phyloP scores from a whole-genome alignment of 345 rosid species.

The Murraya koenigii region DNA sequence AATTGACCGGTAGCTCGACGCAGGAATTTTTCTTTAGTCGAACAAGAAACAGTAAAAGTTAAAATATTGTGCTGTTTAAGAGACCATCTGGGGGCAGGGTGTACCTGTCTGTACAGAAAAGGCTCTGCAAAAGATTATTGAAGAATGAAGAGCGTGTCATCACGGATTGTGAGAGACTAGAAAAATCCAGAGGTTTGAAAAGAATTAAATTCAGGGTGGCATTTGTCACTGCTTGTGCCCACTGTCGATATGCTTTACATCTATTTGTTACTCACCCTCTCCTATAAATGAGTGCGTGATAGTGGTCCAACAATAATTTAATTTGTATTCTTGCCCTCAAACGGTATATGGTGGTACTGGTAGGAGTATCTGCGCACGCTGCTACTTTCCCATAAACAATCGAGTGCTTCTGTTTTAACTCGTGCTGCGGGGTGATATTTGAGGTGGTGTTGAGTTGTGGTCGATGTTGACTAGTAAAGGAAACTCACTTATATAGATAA shows the following conservation, averaged over 20 bases:
- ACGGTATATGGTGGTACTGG: too few species aligned
- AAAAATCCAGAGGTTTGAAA: background rate
- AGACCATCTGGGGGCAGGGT: background rate
- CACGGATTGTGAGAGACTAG: background rate
- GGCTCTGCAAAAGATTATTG: background rate
- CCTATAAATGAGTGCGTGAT: background rate
- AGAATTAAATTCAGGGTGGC: background rate
- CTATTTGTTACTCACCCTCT: too few species aligned
- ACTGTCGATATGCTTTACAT: background rate
- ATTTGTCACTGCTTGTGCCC: background rate
- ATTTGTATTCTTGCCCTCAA: background rate
- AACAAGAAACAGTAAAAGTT: background rate
- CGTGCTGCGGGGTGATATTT: too few species aligned
- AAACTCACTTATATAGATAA: too few species aligned
- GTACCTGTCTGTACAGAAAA: background rate
- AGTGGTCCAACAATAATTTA: background rate
- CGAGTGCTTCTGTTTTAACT: too few species aligned
- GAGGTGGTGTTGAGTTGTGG: too few species aligned
- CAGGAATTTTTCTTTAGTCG: background rate
- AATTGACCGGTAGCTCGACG: background rate
- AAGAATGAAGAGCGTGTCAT: background rate
- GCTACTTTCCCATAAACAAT: too few species aligned
- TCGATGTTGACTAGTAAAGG: too few species aligned
- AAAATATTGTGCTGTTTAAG: background rate
- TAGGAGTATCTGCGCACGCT: too few species aligned